Conservation (phyloP, 495 filamentous ascomycete genomes). For the Trichoderma erinaceum region DNA sequence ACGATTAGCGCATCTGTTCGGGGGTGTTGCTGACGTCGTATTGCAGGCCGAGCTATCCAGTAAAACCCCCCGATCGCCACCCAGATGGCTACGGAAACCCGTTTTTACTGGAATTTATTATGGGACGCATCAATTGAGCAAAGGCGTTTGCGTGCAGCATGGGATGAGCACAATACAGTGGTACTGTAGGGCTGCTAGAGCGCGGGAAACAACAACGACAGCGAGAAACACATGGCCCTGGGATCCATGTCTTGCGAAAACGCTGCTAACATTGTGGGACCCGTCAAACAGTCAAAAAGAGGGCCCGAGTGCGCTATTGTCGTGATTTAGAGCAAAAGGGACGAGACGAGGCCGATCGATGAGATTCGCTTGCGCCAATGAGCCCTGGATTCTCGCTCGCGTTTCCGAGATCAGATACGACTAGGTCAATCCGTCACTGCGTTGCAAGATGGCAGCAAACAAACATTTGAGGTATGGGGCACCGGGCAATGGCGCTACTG, state of each 20-base stretch:
- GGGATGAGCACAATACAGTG: background rate
- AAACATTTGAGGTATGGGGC: background rate
- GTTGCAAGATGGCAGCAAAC: background rate
- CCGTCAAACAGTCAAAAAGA: conserved; percentile 2
- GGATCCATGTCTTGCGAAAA: background rate
- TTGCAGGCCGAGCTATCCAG: background rate
- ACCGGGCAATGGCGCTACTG: background rate
- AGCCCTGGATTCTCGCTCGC: too few species aligned
- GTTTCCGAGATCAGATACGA: background rate
- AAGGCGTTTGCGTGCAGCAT: background rate
- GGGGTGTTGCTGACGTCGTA: conserved; percentile 4
- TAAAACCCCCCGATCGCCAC: conserved; percentile 3
- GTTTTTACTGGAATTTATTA: background rate
- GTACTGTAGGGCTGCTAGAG: conserved; percentile 5
- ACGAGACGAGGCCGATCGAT: too few species aligned
- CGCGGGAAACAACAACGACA: background rate
- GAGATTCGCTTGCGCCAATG: too few species aligned
- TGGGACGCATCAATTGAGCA: background rate
- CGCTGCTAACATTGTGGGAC: background rate
- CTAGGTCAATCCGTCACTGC: background rate
- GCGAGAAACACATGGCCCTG: background rate
- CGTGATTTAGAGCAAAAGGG: background rate
- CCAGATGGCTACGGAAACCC: background rate
- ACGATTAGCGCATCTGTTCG: conserved; percentile 9
- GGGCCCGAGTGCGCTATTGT: background rate